Conservation (phyloP, 345 rosid genomes). For the Euphorbia peplus region DNA sequence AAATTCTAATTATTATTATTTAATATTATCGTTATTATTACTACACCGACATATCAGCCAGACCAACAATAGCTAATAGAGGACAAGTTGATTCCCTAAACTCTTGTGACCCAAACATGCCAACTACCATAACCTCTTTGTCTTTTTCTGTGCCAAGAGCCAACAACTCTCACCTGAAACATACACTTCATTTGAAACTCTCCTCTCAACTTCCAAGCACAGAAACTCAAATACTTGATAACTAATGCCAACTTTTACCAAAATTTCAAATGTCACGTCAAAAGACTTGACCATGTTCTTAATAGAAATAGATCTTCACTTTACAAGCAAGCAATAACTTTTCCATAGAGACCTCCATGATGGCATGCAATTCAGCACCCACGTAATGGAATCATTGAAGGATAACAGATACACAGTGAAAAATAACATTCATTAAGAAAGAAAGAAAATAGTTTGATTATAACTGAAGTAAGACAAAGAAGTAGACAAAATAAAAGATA, state of each 20-base stretch:
- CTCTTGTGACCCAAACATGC: background rate
- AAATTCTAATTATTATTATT: too few relatives aligned
- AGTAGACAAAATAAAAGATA: too few relatives aligned
- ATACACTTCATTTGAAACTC: background rate
- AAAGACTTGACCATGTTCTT: background rate
- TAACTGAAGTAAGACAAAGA: too few relatives aligned
- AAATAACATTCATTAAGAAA: too few relatives aligned
- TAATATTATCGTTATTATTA: background rate
- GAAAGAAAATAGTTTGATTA: too few relatives aligned
- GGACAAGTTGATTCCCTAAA: background rate
- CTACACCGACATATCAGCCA: background rate
- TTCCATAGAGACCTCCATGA: background rate
- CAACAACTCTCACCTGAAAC: background rate
- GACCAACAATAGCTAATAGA: background rate
- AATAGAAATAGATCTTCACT: background rate
- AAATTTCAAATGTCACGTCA: background rate
- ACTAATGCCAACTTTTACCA: background rate
- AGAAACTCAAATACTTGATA: background rate
- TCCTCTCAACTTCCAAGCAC: background rate
- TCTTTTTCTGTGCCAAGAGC: background rate
- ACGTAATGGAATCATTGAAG: background rate
- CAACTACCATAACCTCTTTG: background rate
- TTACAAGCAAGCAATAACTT: background rate
- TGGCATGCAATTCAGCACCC: background rate
- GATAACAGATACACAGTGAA: too few relatives aligned